These are phyloP conservation scores for Trichosporon coremiiforme DNA, from an alignment of 1,284 basidiomycete species.

Conservation along the genomic window DNA sequence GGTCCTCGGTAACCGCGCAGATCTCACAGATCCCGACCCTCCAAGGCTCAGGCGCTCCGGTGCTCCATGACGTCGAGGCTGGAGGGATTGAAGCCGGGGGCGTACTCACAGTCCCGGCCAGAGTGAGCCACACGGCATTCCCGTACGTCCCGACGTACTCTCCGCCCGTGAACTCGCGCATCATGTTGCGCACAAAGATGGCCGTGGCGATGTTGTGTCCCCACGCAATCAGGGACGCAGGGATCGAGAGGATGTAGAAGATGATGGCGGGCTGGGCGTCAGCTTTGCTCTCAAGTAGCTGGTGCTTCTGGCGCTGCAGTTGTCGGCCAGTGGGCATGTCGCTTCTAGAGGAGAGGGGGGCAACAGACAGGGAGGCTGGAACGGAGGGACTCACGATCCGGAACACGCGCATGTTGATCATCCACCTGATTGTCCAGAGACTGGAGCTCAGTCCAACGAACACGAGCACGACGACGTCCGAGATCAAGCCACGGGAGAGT, in stretches of 20 bases:
- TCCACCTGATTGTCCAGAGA: background rate
- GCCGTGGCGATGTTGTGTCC: background rate
- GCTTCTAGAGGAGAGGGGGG: no score
- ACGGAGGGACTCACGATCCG: background rate
- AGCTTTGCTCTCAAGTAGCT: background rate
- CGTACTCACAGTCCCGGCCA: background rate
- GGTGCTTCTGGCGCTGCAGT: no score
- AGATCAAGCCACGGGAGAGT: background rate
- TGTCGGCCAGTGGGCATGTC: no score
- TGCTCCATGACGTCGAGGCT: no score
- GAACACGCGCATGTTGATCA: background rate
- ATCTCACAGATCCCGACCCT: no score
- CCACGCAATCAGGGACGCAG: background rate
- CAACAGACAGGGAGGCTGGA: no score
- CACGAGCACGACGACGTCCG: background rate
- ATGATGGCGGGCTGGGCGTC: background rate
- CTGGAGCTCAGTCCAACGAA: background rate
- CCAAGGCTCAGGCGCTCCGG: no score
- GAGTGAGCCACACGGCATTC: constrained; percentile 9
- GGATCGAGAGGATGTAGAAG: background rate
- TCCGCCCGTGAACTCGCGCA: background rate
- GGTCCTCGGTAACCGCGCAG: no score
- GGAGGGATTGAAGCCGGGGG: no score
- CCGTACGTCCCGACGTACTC: background rate
- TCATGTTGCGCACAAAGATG: background rate